A percentile compares a stretch with the other conserved stretches of the same genome.
These are phyloP conservation scores for Pseudocercospora musae DNA, from an alignment of 2,329 filamentous ascomycete species.

Conservation along the genomic window DNA sequence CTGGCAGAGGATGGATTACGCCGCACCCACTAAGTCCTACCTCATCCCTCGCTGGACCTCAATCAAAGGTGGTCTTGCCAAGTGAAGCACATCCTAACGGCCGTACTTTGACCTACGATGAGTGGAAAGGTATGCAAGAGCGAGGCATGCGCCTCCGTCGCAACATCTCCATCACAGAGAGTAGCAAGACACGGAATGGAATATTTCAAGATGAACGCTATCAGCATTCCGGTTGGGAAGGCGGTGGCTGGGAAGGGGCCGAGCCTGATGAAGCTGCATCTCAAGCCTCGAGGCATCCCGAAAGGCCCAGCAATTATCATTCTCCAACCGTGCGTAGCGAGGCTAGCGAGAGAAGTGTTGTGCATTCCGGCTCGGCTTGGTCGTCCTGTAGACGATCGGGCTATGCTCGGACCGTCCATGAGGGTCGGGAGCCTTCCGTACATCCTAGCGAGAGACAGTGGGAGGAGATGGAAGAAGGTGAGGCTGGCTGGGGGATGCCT, in stretches of 20 bases:
- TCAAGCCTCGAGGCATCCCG: not conserved
- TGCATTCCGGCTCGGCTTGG: not conserved
- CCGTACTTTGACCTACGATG: conserved; percentile 29
- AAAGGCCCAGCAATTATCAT: not conserved
- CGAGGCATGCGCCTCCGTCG: conserved; percentile 16
- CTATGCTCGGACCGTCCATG: not conserved
- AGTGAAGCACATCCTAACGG: conserved; percentile 16
- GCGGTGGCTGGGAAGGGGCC: not conserved
- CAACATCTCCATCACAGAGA: conserved; percentile 24
- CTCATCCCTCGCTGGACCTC: conserved; percentile 16
- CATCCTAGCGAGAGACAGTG: conserved; percentile 3
- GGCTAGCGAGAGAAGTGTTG: not conserved
- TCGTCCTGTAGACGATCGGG: not conserved
- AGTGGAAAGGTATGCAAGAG: conserved; percentile 29
- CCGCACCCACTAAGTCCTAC: conserved; percentile 32
- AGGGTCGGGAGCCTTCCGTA: not conserved
- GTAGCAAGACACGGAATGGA: conserved; percentile 12
- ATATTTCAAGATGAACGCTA: conserved; percentile 17
- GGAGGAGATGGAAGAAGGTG: conserved; percentile 9
- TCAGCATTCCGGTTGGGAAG: conserved; percentile 17
- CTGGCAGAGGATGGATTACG: conserved; percentile 36
- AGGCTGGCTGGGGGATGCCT: not conserved
- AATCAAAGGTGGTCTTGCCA: conserved; percentile 26
- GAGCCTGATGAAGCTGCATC: not conserved
- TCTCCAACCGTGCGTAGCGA: not conserved